phyloP scores from a whole-genome alignment of 2,329 filamentous ascomycete genomes.

The Aspergillus quadrilineatus region DNA sequence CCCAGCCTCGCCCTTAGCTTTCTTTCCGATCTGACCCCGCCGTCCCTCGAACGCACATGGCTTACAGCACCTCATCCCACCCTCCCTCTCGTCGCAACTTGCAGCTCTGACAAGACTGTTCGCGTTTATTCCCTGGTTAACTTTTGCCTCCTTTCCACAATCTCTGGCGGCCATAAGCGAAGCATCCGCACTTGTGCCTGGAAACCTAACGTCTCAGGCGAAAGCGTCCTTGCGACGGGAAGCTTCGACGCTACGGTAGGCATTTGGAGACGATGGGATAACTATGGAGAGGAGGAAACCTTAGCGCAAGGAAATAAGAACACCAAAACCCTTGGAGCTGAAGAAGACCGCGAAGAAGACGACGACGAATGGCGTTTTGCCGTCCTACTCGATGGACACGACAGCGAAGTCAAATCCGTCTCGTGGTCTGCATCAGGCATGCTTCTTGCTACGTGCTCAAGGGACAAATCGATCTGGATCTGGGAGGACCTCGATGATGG shows the following conservation, averaged over 20 bases:
- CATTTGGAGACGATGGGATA: constrained; percentile 69
- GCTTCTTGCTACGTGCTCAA: constrained; percentile 82
- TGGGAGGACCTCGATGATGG: constrained; percentile 89
- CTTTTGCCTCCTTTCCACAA: constrained; percentile 73
- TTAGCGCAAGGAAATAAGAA: constrained; percentile 20
- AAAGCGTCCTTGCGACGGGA: constrained; percentile 81
- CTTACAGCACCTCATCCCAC: constrained; percentile 79
- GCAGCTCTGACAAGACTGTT: constrained; percentile 80
- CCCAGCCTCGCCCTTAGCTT: constrained; percentile 2
- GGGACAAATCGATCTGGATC: constrained; percentile 96
- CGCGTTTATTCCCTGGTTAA: constrained; percentile 85
- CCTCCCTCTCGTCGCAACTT: constrained; percentile 83
- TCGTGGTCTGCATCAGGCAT: constrained; percentile 63
- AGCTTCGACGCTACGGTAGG: constrained; percentile 93
- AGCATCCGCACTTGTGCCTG: constrained; percentile 83
- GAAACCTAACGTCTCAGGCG: constrained; percentile 70
- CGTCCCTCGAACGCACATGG: constrained; percentile 70
- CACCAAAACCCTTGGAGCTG: constrained; percentile 7
- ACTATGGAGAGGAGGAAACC: constrained; percentile 28
- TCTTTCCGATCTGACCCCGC: constrained; percentile 49
- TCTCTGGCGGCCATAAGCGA: constrained; percentile 85
- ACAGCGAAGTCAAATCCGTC: constrained; percentile 88
- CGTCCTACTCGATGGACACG: constrained; percentile 89
- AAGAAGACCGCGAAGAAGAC: constrained; percentile 46
- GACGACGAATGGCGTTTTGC: constrained; percentile 90